These are phyloP conservation scores for Penicillium arizonense DNA, from an alignment of 495 filamentous ascomycete genomes.

Conservation along the genomic window DNA sequence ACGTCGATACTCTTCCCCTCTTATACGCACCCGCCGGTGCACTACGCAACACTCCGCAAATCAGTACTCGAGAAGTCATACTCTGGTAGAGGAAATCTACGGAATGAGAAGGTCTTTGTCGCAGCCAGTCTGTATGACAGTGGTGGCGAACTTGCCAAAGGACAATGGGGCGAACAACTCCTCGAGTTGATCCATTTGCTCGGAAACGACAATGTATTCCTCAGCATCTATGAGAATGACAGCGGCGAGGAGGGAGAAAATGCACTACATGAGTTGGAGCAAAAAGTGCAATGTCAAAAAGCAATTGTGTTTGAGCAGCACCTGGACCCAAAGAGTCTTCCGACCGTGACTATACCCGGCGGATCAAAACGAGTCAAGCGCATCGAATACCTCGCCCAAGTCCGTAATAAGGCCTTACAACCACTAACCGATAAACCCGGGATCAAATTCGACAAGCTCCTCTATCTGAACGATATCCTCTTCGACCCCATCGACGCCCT, in stretches of 20 bases:
- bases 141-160: constrained; percentile 54
- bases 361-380: constrained; percentile 65
- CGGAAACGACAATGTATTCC: constrained; percentile 48
- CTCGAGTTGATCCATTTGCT: constrained; percentile 61
- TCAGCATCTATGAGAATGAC: constrained; percentile 70
- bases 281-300: constrained; percentile 47
- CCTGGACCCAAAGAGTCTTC: constrained; percentile 50
- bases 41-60: constrained; percentile 45
- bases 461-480: constrained; percentile 75
- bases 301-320: constrained; percentile 55
- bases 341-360: constrained; percentile 57
- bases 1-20: constrained; percentile 58
- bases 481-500: constrained; percentile 69
- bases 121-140: constrained; percentile 72
- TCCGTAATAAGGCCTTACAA: constrained; percentile 69
- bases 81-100: constrained; percentile 59
- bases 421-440: constrained; percentile 53
- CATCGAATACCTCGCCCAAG: constrained; percentile 73
- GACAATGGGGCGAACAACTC: constrained; percentile 65
- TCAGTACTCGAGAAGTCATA: constrained; percentile 31
- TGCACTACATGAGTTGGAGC: constrained; percentile 42
- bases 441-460: constrained; percentile 59
- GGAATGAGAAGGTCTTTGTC: constrained; percentile 71
- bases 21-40: constrained; percentile 53
- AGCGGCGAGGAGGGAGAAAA: constrained; percentile 49